Evolutionary conservation across 2,329 filamentous ascomycete genomes (phyloP), one percentile per base, ranked within the genome.

Genomic region (Sporothrix brasiliensis): DNA sequence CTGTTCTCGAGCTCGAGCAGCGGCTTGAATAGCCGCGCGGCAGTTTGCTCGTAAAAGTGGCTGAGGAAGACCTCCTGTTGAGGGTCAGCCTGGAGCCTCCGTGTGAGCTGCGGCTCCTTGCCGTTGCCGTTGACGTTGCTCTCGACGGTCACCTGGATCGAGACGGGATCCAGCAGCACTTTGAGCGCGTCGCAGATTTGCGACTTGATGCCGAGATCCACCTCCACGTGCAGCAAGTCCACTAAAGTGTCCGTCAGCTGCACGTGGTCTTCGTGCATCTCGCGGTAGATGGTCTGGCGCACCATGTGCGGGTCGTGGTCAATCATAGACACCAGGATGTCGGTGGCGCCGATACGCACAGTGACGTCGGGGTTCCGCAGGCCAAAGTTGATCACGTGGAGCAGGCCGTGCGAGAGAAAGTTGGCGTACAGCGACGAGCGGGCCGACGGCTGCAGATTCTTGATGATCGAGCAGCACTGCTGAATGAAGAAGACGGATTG

Each of bases 261-360:
- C 2, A 90, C 88, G 75, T 92, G 89, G 77, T 94, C 94, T 74
- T 97, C 93, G 74, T 91, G 90, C 73, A 97, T 91, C 74, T 97
- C 93, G 73, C 93, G 92, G 79, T 97, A 94, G 75, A 98, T 94
- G 69, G 94, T 96, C 74, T 91, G 89, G 65, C 95, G 91, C 78
- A 99, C 94, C 91, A 97, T 93, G 75, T 93, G 88, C 2, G 94
- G 91, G 76, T 99, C 95, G 77, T 98, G 94, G 76, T 99, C 95
- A 75, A 99, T 95, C 80, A 98, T 89, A 5, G 93, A 92, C 9
- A 97, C 92, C 65, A 99, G 81, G 47, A 98, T 93, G 75, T 99
- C 95, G 2, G 94, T 97, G 13, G 94, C 95, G 5, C 94, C 96
- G 2, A 97, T 93, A 72, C 95, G 88, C 68, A 97, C 92, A 0